Base-by-base conservation (phyloP, 768 basidiomycete genomes). In the Termitomyces sp. region DNA sequence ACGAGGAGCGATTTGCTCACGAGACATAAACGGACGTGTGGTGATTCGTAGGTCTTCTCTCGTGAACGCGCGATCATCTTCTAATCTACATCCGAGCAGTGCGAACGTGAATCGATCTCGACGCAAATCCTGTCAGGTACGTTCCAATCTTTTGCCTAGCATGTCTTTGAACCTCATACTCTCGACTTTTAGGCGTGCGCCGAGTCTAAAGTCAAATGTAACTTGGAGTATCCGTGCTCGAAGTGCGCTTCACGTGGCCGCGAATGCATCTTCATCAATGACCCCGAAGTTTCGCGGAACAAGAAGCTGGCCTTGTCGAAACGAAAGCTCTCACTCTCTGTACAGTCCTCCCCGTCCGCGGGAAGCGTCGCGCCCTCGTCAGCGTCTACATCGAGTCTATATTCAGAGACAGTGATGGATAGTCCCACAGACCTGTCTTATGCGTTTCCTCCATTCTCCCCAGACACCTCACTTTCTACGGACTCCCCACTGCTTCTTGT, bases 141-240 rank as follows among this genome's bases (percentile, higher is more conserved):
- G 70, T 50, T 32, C 39, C 38, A 16, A 16, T 28, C 39, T n/a
- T 20, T 15, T 9, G 2, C 16, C 11, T 20, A 36, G 57, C 42
- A 42, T 2, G n/a, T 61, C 40, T 49, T 52, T 36, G 40, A 13
- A 38, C 20, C 52, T 64, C 20, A 67, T 33, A 22, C 16, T 45
- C 35, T 46, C 58, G 4, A n/a, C n/a, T n/a, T 45, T 55, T 49
- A 84, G 74, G 83, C 86, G 20, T 90, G 89, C 70, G 88, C 87
- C 3, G 85, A 87, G 65, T 88, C 87, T n/a, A 90, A 90, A 73
- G 82, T 89, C 15, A 89, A 88, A 74, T 90, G 89, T 71, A 84
- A 89, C 69, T 75, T 88, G 7, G 81, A 85, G 64, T 81, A 78
- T 59, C 89, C 89, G 18, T 90, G 89, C 70, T 81, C 85, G 18